Evolutionary conservation across 2,329 filamentous ascomycete genomes (phyloP).

Genomic region (Botrytis byssoidea): DNA sequence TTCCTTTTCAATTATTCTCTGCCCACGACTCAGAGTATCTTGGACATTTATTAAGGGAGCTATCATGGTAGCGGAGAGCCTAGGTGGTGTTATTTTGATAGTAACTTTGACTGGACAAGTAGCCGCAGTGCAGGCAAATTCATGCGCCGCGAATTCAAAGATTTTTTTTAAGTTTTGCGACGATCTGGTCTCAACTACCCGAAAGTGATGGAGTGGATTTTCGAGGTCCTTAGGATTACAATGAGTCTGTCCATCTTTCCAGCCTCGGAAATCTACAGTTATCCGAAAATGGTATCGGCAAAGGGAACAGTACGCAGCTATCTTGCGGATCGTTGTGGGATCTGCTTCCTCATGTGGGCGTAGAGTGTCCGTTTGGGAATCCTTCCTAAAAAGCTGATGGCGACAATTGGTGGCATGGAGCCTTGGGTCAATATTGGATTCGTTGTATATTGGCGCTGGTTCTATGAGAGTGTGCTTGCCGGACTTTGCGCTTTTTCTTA

Average conservation of each 20-base stretch:
- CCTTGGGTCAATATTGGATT: constrained; percentile 32
- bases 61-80: constrained; percentile 49
- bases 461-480: constrained; percentile 54
- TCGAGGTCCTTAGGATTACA: constrained; percentile 42
- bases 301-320: constrained; percentile 59
- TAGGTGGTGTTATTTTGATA: constrained; percentile 52
- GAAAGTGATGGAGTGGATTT: constrained; percentile 62
- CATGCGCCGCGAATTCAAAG: constrained; percentile 44
- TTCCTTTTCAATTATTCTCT: constrained; percentile 49
- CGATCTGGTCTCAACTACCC: constrained; percentile 41
- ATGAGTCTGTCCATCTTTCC: constrained; percentile 35
- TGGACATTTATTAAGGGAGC: constrained; percentile 53
- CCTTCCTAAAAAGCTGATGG: constrained; percentile 59
- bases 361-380: constrained; percentile 50
- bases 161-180: constrained; percentile 38
- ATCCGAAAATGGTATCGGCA: constrained; percentile 64
- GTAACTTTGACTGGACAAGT: constrained; percentile 54
- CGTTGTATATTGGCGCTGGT: constrained; percentile 51
- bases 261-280: constrained; percentile 50
- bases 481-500: constrained; percentile 36
- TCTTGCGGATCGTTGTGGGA: constrained; percentile 48
- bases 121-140: constrained; percentile 59
- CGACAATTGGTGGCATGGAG: constrained; percentile 49
- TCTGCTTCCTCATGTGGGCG: constrained; percentile 42
- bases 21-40: constrained; percentile 52